These are phyloP conservation scores for Phaeosphaeria sp. DNA, from an alignment of 2,329 filamentous ascomycete species.

Conservation along the genomic window DNA sequence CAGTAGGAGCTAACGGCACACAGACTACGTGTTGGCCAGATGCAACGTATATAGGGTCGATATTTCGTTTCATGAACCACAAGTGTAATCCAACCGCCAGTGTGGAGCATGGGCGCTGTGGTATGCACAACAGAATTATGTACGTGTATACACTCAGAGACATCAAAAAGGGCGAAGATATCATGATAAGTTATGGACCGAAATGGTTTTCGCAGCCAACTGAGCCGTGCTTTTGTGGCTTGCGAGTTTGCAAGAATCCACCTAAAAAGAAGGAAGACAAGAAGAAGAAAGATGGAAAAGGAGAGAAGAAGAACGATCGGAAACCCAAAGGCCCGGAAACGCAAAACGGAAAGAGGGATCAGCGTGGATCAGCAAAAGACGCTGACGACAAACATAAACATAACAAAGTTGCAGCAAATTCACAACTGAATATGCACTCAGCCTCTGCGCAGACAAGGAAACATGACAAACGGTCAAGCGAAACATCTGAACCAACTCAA, in stretches of 20 bases:
- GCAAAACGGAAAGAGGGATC: not conserved
- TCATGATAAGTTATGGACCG: slow-evolving; percentile 15
- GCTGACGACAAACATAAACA: too few relatives aligned
- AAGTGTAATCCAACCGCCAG: slow-evolving; percentile 9
- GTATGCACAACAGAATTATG: slow-evolving; percentile 2
- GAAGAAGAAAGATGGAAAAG: not conserved
- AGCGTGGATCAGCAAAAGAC: too few relatives aligned
- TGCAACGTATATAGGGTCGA: slow-evolving; percentile 1
- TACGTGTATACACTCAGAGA: not conserved
- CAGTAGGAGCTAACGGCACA: not conserved
- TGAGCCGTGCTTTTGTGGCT: slow-evolving; percentile 3
- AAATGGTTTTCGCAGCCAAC: slow-evolving; percentile 1
- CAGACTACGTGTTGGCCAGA: slow-evolving; percentile 4
- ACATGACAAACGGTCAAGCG: too few relatives aligned
- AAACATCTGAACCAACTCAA: too few relatives aligned
- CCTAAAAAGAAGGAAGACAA: not conserved
- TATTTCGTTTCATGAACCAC: slow-evolving; percentile 14
- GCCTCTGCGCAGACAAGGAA: too few relatives aligned
- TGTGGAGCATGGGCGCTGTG: slow-evolving; percentile 4
- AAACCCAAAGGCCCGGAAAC: not conserved
- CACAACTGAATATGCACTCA: too few relatives aligned
- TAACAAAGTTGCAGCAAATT: too few relatives aligned
- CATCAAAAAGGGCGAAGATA: slow-evolving; percentile 7
- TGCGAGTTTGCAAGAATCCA: slow-evolving; percentile 2
- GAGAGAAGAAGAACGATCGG: not conserved